Base-by-base conservation (phyloP, 306 rosid genomes). In the Abrus pulchellus region DNA sequence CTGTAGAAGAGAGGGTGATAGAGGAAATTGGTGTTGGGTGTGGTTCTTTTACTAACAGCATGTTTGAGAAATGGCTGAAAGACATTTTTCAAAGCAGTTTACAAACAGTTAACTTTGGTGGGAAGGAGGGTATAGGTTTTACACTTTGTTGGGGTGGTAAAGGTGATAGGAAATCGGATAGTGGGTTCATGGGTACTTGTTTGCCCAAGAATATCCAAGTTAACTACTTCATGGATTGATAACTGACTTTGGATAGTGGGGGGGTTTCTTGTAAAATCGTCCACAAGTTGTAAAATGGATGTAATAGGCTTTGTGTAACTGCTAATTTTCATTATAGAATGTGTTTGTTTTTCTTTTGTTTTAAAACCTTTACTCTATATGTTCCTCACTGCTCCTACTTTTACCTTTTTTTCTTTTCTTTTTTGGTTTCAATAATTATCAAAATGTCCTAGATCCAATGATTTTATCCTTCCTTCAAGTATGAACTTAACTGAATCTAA, bases 61-160 rank as follows among this genome's bases (percentile, higher is more conserved):
- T 86, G 93, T 96, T 92, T 87, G 94, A 96, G 77, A 96, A 93
- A 87, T 96, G 99, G 99, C 80, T 88, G 53, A 85, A 86, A 83
- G 94, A 90, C 76, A 91, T 93, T 85, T 92, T 96, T 78, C 87
- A 90, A 85, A 86, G 83, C 38, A 92, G 91, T 78, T 89, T 92
- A 80, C 80, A 85, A 68, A 78, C 63, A 55, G 87, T 86, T 73
- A 91, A 84, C 75, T 85, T 79, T 74, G 89, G 92, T 66, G 90
- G 88, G 77, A 90, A 84, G 73, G 88, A 68, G 75, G 97, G 93
- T 76, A 83, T 88, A 80, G 91, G 67, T 78, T 89, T 89, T 88
- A 89, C 90, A 90, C 94, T 96, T 64, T 87, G 91, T 89, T 90
- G 91, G 93, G 98, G 88, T 76, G 92, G 91, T 44, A 88, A 91